Evolutionary conservation across 2,329 filamentous ascomycete species (phyloP).

Genomic region (Pseudocercospora macadamiae): DNA sequence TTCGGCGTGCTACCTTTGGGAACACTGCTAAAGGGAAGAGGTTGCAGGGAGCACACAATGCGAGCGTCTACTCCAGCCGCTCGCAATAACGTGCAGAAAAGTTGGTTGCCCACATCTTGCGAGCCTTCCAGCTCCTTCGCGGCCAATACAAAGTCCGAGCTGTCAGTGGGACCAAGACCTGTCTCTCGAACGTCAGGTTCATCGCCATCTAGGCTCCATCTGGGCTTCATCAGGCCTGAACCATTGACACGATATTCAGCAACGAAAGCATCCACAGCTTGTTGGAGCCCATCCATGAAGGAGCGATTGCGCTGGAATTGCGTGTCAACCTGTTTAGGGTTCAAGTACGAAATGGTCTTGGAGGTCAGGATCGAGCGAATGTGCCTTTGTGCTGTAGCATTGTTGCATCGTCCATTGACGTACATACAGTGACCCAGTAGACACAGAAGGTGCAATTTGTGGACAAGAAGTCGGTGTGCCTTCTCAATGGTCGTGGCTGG

Average conservation of each 20-base stretch:
- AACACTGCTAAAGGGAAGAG: conserved; percentile 67
- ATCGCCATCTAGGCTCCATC: conserved; percentile 71
- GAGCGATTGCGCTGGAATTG: conserved; percentile 78
- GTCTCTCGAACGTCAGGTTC: conserved; percentile 17
- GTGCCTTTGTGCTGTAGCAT: conserved; percentile 39
- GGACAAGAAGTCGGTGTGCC: conserved; percentile 69
- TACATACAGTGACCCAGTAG: conserved; percentile 74
- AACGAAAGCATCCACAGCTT: conserved; percentile 68
- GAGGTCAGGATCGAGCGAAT: conserved; percentile 67
- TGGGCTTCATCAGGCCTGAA: conserved; percentile 67
- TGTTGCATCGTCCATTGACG: conserved; percentile 87
- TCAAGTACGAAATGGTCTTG: conserved; percentile 68
- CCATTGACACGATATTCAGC: conserved; percentile 71
- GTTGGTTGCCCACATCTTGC: conserved; percentile 83
- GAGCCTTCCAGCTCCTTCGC: conserved; percentile 75
- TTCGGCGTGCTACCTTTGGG: conserved; percentile 49
- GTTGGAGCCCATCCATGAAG: conserved; percentile 76
- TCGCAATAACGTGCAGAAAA: conserved; percentile 86
- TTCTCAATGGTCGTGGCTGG: conserved; percentile 61
- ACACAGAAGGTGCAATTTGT: conserved; percentile 84
- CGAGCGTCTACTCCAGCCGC: conserved; percentile 79
- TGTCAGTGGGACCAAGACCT: conserved; percentile 27
- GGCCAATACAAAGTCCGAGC: conserved; percentile 71
- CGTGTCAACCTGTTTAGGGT: conserved; percentile 66
- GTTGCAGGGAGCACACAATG: conserved; percentile 87